phyloP scores from a whole-genome alignment of 345 rosid genomes.

The Diplotaxis tenuifolia region DNA sequence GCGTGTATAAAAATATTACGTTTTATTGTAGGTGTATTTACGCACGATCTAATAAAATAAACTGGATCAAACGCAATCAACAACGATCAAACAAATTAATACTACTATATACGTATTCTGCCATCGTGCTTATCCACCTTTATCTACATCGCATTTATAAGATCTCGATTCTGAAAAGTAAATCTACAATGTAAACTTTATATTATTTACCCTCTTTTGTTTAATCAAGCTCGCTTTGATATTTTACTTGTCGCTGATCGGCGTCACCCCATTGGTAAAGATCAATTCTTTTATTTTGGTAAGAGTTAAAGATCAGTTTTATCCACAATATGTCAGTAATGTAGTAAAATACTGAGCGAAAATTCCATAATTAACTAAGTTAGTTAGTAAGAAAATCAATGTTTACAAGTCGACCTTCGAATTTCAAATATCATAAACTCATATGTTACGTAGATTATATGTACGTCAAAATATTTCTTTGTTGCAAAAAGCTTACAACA shows the following conservation, averaged over 20 bases:
- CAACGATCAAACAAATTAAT: background rate
- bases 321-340: background rate
- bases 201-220: background rate
- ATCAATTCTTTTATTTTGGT: too few relatives aligned
- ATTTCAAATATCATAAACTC: background rate
- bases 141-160: slow-evolving; percentile 29
- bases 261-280: background rate
- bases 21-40: slow-evolving; percentile 10
- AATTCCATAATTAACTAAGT: too few relatives aligned
- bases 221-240: too few relatives aligned
- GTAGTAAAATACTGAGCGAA: too few relatives aligned
- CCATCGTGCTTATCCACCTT: slow-evolving; percentile 35
- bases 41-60: slow-evolving; percentile 36
- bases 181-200: slow-evolving; percentile 1
- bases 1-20: slow-evolving; percentile 37
- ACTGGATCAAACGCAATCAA: slow-evolving; percentile 4
- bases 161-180: slow-evolving; percentile 14
- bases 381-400: background rate
- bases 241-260: background rate
- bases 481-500: too few relatives aligned
- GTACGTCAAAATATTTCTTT: too few relatives aligned
- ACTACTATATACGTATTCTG: background rate
- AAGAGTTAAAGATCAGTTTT: background rate
- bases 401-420: background rate
- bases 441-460: background rate